phyloP scores from a whole-genome alignment of 805 yeast species.

The Candida michaelii region DNA sequence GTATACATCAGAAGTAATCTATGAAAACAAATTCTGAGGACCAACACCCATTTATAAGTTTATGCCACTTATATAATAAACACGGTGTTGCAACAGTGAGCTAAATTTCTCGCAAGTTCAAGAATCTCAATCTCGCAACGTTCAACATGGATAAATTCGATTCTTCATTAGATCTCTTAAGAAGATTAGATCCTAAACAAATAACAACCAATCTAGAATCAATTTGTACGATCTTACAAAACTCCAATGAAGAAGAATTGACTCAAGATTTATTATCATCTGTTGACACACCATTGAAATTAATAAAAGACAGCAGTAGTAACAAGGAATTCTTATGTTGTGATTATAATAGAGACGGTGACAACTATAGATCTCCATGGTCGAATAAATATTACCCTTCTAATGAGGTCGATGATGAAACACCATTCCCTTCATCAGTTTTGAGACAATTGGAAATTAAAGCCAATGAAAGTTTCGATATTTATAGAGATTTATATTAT shows the following conservation, averaged over 20 bases:
- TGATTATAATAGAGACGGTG: constrained; percentile 95
- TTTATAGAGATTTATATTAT: constrained; percentile 89
- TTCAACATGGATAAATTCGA: constrained; percentile 34
- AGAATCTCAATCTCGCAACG: neutral
- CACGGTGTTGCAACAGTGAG: no score
- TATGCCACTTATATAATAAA: no score
- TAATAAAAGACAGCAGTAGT: constrained; percentile 47
- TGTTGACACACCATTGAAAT: constrained; percentile 79
- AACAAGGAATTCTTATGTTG: constrained; percentile 79
- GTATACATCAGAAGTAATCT: no score
- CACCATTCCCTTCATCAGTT: constrained; percentile 67
- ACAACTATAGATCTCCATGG: constrained; percentile 90
- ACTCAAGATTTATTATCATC: constrained; percentile 87
- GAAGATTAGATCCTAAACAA: constrained; percentile 41
- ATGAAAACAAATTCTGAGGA: no score
- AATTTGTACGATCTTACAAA: constrained; percentile 42
- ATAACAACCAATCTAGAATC: constrained; percentile 33
- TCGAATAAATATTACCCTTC: constrained; percentile 67
- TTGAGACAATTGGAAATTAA: constrained; percentile 74
- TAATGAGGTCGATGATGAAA: constrained; percentile 57
- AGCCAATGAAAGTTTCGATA: constrained; percentile 88
- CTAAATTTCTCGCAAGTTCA: no score
- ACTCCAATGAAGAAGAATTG: constrained; percentile 36
- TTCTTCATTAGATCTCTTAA: constrained; percentile 39
- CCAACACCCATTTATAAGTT: no score